These are phyloP conservation scores for Ophiosphaerella korrae DNA, from an alignment of 2,329 filamentous ascomycete species.

Conservation along the genomic window DNA sequence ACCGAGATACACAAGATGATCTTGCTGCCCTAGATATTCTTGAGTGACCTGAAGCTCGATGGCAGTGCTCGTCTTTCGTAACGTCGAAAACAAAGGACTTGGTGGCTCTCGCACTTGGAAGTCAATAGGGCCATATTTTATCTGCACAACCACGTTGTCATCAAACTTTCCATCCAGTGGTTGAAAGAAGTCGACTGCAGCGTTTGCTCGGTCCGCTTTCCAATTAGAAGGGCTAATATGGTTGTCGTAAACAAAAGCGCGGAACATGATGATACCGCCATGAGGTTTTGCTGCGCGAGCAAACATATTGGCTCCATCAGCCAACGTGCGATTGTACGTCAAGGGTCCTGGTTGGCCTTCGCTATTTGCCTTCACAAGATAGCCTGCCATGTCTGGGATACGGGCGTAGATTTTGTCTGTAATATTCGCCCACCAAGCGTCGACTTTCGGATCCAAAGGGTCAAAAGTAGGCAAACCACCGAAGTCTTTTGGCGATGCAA, in stretches of 20 bases:
- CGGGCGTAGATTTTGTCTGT: conserved; percentile 64
- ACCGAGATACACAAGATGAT: conserved; percentile 69
- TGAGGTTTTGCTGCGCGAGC: conserved; percentile 89
- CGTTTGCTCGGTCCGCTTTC: conserved; percentile 71
- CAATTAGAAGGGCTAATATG: conserved; percentile 63
- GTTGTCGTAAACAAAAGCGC: conserved; percentile 72
- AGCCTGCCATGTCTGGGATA: conserved; percentile 71
- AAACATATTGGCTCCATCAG: conserved; percentile 72
- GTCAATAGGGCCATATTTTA: conserved; percentile 76
- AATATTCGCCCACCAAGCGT: conserved; percentile 66
- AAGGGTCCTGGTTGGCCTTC: conserved; percentile 73
- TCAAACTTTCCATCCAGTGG: conserved; percentile 69
- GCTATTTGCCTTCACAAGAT: conserved; percentile 73
- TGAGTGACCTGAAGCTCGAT: conserved; percentile 72
- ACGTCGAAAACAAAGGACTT: conserved; percentile 66
- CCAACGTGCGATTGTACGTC: conserved; percentile 71
- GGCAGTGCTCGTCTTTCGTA: conserved; percentile 55
- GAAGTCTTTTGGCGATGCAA: conserved; percentile 65
- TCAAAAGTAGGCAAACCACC: conserved; percentile 66
- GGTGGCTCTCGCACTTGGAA: conserved; percentile 73
- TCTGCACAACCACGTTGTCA: conserved; percentile 72
- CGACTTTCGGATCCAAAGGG: conserved; percentile 64
- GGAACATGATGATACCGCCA: conserved; percentile 79
- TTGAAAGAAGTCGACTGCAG: conserved; percentile 70
- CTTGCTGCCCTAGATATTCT: conserved; percentile 74